Conservation (phyloP, 805 yeast genomes). For the Kockiozyma suomiensis region DNA sequence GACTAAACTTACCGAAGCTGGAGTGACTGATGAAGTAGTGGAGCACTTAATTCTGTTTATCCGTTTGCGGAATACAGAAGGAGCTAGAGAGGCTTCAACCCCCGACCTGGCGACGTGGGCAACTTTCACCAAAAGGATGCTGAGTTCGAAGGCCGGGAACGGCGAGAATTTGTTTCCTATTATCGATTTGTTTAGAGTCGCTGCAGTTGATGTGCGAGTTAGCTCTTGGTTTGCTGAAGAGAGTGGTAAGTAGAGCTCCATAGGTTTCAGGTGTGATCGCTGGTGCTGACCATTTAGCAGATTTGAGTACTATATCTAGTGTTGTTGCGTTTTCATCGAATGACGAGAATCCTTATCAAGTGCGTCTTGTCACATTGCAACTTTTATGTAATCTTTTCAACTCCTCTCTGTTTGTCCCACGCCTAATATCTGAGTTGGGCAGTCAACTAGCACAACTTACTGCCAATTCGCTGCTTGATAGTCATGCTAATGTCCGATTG, state of each 20-base stretch:
- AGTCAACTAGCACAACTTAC: constrained; percentile 17
- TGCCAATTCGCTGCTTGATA: constrained; percentile 25
- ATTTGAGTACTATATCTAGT: constrained; percentile 13
- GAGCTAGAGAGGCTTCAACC: constrained; percentile 26
- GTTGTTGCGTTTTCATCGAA: constrained; percentile 17
- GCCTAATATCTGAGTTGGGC: constrained; percentile 17
- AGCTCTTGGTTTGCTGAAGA: constrained; percentile 38
- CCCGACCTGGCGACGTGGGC: constrained; percentile 30
- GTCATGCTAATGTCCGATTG: constrained; percentile 30
- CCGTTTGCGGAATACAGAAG: constrained; percentile 17
- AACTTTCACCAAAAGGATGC: constrained; percentile 7
- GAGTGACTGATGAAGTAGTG: constrained; percentile 11
- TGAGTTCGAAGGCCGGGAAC: not conserved
- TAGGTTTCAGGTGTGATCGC: too few relatives aligned
- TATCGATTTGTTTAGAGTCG: constrained; percentile 36
- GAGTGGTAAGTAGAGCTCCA: constrained; percentile 5
- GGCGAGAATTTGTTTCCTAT: constrained; percentile 32
- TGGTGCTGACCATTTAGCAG: not conserved
- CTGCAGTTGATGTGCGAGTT: constrained; percentile 34
- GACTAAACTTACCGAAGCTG: constrained; percentile 7
- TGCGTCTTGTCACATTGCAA: constrained; percentile 35
- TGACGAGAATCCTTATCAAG: constrained; percentile 25
- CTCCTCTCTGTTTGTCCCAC: constrained; percentile 21
- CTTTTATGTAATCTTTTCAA: constrained; percentile 33
- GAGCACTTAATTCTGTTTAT: constrained; percentile 22